Percentiles rank a stretch among this genome's conserved stretches.
phyloP scores from a whole-genome alignment of 2,329 filamentous ascomycete species.

The Fusarium tjaetaba region DNA sequence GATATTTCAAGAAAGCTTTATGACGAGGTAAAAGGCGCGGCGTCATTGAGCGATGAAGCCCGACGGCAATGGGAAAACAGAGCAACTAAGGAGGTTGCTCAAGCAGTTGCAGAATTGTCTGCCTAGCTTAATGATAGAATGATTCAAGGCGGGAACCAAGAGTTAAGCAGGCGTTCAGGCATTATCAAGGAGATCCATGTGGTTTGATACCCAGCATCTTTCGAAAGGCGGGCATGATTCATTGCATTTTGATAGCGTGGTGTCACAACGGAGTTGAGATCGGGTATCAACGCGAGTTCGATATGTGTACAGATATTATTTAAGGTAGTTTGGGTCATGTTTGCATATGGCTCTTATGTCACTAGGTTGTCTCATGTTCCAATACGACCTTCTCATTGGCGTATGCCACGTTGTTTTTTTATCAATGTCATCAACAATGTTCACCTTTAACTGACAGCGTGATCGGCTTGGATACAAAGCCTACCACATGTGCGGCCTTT shows the following conservation, averaged over 20 bases:
- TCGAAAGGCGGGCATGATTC: slow-evolving; percentile 42
- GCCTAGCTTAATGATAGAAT: slow-evolving; percentile 55
- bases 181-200: slow-evolving; percentile 42
- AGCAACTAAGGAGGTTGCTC: slow-evolving; percentile 81
- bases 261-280: slow-evolving; percentile 42
- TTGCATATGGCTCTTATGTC: slow-evolving; percentile 30
- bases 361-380: slow-evolving; percentile 32
- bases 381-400: slow-evolving; percentile 25
- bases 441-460: background rate
- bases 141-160: slow-evolving; percentile 38
- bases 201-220: slow-evolving; percentile 49
- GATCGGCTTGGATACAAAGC: background rate
- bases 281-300: slow-evolving; percentile 24
- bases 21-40: slow-evolving; percentile 67
- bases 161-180: slow-evolving; percentile 46
- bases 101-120: slow-evolving; percentile 71
- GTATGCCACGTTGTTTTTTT: background rate
- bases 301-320: slow-evolving; percentile 19
- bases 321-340: slow-evolving; percentile 11
- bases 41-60: slow-evolving; percentile 71
- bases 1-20: slow-evolving; percentile 90
- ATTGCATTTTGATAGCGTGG: slow-evolving; percentile 42
- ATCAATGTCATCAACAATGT: background rate
- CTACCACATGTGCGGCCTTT: background rate
- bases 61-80: slow-evolving; percentile 78